Evolutionary conservation across 169 alveolate genomes (phyloP).

Genomic region (Cryptosporidium viatorum): DNA sequence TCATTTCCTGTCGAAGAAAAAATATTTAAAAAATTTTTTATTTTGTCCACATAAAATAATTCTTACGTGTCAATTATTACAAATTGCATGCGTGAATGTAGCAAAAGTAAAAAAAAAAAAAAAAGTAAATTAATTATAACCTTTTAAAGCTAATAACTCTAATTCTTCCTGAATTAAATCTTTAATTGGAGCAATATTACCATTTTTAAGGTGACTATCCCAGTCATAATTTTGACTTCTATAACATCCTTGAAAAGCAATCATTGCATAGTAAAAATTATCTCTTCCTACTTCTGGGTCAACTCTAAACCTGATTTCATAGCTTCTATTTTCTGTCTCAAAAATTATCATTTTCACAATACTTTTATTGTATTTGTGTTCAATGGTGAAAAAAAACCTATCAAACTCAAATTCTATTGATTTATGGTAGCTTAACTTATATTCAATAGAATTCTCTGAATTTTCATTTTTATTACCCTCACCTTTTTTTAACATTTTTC

Average conservation of each 20-base stretch:
- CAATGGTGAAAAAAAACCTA: constrained; percentile 21
- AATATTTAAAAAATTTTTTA: too few relatives aligned
- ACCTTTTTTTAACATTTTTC: not conserved
- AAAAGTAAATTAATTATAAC: constrained; percentile 8
- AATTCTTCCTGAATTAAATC: constrained; percentile 48
- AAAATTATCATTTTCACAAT: constrained; percentile 51
- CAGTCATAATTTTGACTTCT: constrained; percentile 30
- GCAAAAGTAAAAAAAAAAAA: not conserved
- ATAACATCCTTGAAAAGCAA: constrained; percentile 56
- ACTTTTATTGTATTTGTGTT: constrained; percentile 8
- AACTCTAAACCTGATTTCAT: constrained; percentile 56
- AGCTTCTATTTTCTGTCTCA: constrained; percentile 35
- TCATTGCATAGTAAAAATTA: constrained; percentile 33
- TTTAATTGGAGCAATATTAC: constrained; percentile 26
- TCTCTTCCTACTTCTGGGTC: constrained; percentile 74
- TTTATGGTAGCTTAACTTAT: constrained; percentile 21
- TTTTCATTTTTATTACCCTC: not conserved
- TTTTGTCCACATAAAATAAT: not conserved
- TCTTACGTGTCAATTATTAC: not conserved
- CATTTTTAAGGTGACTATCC: constrained; percentile 41
- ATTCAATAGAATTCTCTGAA: not conserved
- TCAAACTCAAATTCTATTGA: constrained; percentile 23
- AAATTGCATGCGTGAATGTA: not conserved
- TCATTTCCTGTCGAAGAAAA: not conserved
- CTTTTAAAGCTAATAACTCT: constrained; percentile 36